Evolutionary conservation across 2,329 filamentous ascomycete species (phyloP), one percentile per base, ranked within the genome.

Genomic region (Talaromyces pinophilus): DNA sequence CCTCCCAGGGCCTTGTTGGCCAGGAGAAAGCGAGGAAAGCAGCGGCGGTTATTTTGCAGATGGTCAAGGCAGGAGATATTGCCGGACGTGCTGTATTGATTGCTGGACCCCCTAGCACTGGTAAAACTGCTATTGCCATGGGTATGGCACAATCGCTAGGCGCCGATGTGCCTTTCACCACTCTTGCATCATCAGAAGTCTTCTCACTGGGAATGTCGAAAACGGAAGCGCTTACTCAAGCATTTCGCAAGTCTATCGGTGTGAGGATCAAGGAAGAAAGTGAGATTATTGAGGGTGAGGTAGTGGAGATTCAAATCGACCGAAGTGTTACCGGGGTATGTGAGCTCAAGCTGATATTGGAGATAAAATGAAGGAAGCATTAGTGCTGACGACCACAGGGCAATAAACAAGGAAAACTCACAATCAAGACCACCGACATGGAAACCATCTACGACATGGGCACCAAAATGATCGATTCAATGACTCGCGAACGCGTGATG

Each of bases 381-480:
- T 15, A 11, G 8, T 22, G 33, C 66, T 67, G 33, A 64, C 57
- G 10, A 33, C 42, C 11, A 2, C 59, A 87, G 85, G 92, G 91
- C 71, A 96, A 95, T 75, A 99, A 98, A 85, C 94, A 97, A 84
- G 95, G 95, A 75, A 99, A 99, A 82, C 89, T 99, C 70, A 99
- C 95, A 22, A 97, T 99, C 83, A 99, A 99, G 83, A 99, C 95
- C 11, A 98, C 94, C 67, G 95, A 99, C 79, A 99, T 99, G 95
- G 95, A 99, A 81, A 97, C 95, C 13, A 92, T 99, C 71, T 99
- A 98, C 82, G 95, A 99, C 75, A 97, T 99, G 93, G 95, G 95
- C 70, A 94, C 91, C 71, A 98, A 98, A 82, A 98, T 99, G 95
- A 99, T 99, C 71, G 95, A 99, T 77, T 93, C 93, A 70, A 97